A percentile compares a stretch with the other conserved stretches of the same genome.
phyloP scores from a whole-genome alignment of 202 grass and related monocot genomes.

The Tripidium arundinaceum region DNA sequence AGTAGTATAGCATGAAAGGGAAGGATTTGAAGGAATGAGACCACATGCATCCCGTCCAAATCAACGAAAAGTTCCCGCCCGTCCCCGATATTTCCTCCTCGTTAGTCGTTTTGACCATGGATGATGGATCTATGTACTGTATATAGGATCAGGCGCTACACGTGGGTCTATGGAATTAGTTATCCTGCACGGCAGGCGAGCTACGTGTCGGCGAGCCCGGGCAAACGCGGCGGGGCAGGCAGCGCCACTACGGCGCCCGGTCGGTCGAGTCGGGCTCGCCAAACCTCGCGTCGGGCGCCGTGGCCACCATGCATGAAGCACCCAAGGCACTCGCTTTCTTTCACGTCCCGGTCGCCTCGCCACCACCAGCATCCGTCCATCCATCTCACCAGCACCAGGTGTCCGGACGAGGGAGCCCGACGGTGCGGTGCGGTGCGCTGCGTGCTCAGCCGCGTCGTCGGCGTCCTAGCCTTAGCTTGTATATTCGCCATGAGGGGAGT shows the following conservation, averaged over 20 bases:
- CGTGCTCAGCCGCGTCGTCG: no score
- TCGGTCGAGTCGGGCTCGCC: not conserved
- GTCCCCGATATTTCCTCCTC: not conserved
- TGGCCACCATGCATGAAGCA: not conserved
- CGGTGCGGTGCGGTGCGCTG: no score
- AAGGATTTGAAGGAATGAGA: no score
- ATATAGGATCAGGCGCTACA: no score
- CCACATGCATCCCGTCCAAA: no score
- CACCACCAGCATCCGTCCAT: not conserved
- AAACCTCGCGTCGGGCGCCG: not conserved
- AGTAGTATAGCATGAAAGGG: no score
- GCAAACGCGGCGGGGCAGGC: conserved; percentile 19
- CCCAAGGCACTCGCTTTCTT: not conserved
- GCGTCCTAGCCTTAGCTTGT: no score
- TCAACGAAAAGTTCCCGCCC: conserved; percentile 31
- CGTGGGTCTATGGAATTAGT: not conserved
- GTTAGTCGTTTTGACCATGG: no score
- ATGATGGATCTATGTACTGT: no score
- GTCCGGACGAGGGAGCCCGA: not conserved
- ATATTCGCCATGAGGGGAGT: not conserved
- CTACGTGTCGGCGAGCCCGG: conserved; percentile 26
- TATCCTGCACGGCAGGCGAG: not conserved
- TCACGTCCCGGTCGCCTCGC: not conserved
- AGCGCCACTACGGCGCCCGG: not conserved
- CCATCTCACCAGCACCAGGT: not conserved